Base-by-base conservation (phyloP, 495 filamentous ascomycete genomes). In the Penicillium maclennaniae region DNA sequence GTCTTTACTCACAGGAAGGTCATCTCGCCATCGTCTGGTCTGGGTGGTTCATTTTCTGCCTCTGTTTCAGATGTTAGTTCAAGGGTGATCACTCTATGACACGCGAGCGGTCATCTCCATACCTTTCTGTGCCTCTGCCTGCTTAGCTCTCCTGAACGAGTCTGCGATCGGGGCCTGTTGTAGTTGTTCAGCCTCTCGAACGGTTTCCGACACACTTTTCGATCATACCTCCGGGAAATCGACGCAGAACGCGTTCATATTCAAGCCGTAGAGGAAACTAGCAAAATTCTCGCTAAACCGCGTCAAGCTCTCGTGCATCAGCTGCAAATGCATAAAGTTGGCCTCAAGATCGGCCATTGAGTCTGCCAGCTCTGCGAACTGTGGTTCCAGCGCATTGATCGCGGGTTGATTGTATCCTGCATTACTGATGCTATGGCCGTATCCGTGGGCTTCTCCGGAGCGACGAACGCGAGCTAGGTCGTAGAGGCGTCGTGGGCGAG, bases 231-330 rank as follows among this genome's bases (percentile, higher is more conserved):
- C 95, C 0, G 91, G 89, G 67, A 97, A 97, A 72, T 97, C 93
- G 36, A 97, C 92, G 68, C 93, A 98, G 65, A 97, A 98, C 5
- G 95, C 93, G 70, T 97, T 97, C 89, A 98, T 95, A 60, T 97
- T 97, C 68, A 98, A 65, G 4, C 93, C 93, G 55, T 97, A 97
- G 47, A 98, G 65, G 59, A 98, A 97, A 63, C 84, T 88, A 0
- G 92, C 92, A 66, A 98, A 98, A 69, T 85, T 93, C 79, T 98
- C 93, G 67, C 87, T 92, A 69, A 98, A 98, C 8, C 93, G 82
- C 38, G 90, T 85, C 69, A 98, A 63, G 59, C 89, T 95, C 74
- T 98, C 92, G 67, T 98, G 91, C 89, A 98, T 95, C 50, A 95
- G 71, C 71, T 97, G 92, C 54, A 98, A 80, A 61, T 96, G 90